A percentile compares a stretch with the other conserved stretches of the same genome.
These are phyloP conservation scores for Taiwanofungus camphoratus DNA, from an alignment of 1,284 basidiomycete species.

Conservation along the genomic window DNA sequence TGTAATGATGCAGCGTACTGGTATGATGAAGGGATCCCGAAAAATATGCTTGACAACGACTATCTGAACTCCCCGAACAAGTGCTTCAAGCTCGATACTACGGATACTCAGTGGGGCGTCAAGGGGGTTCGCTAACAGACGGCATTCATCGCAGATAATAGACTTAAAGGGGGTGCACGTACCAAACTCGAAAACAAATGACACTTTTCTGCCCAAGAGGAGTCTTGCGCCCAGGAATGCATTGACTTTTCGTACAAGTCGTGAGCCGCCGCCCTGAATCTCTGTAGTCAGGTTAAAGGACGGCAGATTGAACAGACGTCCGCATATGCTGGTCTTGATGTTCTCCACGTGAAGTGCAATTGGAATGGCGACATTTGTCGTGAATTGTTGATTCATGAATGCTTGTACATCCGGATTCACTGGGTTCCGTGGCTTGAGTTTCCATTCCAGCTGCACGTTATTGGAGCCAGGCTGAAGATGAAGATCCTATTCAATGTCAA, in stretches of 20 bases:
- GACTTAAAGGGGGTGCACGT: too few relatives aligned
- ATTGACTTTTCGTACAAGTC: background rate
- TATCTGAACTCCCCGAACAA: too few relatives aligned
- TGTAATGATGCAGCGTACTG: too few relatives aligned
- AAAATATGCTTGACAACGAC: too few relatives aligned
- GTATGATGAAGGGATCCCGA: too few relatives aligned
- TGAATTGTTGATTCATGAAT: background rate
- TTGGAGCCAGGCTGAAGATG: too few relatives aligned
- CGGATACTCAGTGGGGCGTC: too few relatives aligned
- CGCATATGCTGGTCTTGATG: constrained; percentile 1
- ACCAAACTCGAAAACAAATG: background rate
- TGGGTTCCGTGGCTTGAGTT: background rate
- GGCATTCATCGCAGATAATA: too few relatives aligned
- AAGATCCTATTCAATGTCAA: too few relatives aligned
- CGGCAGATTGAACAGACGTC: background rate
- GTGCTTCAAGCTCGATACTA: too few relatives aligned
- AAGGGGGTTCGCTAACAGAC: too few relatives aligned
- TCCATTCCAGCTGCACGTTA: background rate
- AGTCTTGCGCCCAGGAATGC: background rate
- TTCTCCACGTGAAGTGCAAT: background rate
- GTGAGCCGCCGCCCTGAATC: background rate
- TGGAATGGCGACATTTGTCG: background rate
- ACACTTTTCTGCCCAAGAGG: background rate
- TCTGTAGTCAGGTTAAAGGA: background rate
- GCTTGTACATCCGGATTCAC: constrained; percentile 1